These are phyloP conservation scores for Solanum tarapatanum DNA, from an alignment of 257 asterid species.

Conservation along the genomic window DNA sequence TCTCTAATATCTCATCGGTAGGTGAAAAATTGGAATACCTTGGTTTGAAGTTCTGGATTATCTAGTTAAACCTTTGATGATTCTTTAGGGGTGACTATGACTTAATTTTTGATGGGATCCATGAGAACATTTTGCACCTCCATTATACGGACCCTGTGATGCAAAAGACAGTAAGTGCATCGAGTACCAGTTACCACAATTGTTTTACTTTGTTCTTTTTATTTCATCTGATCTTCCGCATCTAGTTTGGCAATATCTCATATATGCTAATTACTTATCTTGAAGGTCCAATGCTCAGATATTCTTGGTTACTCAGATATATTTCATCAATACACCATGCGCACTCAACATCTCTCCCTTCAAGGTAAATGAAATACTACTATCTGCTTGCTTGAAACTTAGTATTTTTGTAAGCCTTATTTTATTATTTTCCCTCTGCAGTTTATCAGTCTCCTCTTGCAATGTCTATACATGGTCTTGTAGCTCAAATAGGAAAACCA, in stretches of 20 bases:
- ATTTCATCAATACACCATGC: conserved; percentile 53
- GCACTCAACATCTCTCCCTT: conserved; percentile 77
- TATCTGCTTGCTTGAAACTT: conserved; percentile 1
- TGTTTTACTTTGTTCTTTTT: background rate
- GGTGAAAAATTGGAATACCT: conserved; percentile 11
- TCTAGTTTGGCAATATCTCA: background rate
- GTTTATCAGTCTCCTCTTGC: conserved; percentile 88
- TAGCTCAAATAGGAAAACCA: conserved; percentile 72
- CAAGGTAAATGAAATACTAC: conserved; percentile 40
- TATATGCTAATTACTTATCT: background rate
- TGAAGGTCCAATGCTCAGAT: conserved; percentile 76
- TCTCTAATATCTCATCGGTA: conserved; percentile 78
- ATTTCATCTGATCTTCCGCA: background rate
- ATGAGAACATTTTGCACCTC: conserved; percentile 77
- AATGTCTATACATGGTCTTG: conserved; percentile 47
- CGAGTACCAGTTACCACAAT: background rate
- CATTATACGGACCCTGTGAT: conserved; percentile 81
- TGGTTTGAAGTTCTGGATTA: conserved; percentile 8
- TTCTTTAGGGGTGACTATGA: conserved; percentile 81
- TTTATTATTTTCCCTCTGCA: conserved; percentile 24
- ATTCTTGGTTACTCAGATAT: conserved; percentile 66
- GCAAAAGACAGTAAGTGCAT: conserved; percentile 78
- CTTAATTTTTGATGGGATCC: conserved; percentile 78
- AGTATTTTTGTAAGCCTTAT: background rate
- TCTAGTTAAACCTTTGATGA: conserved; percentile 8